Base-by-base conservation (phyloP, 345 rosid genomes). In the Schrenkiella parvula region DNA sequence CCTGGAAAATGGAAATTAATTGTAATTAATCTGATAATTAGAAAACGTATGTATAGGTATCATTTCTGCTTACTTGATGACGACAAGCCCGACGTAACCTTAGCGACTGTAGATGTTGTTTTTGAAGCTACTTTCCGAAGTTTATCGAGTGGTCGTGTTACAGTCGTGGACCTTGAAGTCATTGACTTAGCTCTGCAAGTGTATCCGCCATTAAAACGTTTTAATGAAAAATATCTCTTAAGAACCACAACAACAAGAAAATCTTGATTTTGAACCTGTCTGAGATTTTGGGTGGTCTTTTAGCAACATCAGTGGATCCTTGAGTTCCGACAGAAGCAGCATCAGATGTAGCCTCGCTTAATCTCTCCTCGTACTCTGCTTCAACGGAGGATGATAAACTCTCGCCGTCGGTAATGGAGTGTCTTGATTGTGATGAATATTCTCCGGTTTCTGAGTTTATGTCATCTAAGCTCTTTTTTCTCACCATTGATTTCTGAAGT, bases 251-350 rank as follows among this genome's bases (percentile, higher is more conserved):
- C 56, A 28, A 15, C 1, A 55, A 25, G 17, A 63, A 8, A 4
- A 5, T 7, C 12, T 18, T 35, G 23, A 37, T 23, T 47, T 51
- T 60, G 78, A 55, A 89, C 97, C 63, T 86, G 58, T 80, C 84
- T 35, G 70, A 47, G 54, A 46, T 41, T 17, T 76, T 78, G 2
- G 82, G 75, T 2, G 34, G 78, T 67, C 73, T 81, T 46, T 71
- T 23, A 59, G 39, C 52, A 72, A 34, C 44, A 34, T 85, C 86
- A 6, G 74, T 34, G 7, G 80, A 79, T 62, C 65, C 78, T 73
- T 82, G 88, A 44, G 82, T 74, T 75, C 80, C 86, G 9, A 47
- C 17, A 64, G 91, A 82, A 72, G 78, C 47, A 76, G 28, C 78
- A 56, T 73, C 82, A 50, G 86, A 84, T 41, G 86, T 84, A 44